phyloP scores from a whole-genome alignment of 2,329 filamentous ascomycete genomes.

The Arthrinium puccinioides region DNA sequence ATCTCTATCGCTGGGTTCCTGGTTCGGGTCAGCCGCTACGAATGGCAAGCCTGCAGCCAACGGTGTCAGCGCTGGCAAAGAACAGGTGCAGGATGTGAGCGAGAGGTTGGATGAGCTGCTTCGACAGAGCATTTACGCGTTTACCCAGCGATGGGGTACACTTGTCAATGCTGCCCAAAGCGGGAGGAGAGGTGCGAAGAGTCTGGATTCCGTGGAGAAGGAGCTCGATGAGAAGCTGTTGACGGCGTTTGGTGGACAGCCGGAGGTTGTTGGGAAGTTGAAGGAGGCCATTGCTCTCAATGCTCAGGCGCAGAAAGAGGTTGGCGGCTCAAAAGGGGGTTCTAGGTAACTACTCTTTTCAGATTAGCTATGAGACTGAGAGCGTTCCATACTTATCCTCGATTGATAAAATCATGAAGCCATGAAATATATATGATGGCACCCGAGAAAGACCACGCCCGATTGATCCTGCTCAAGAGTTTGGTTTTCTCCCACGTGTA shows the following conservation, averaged over 20 bases:
- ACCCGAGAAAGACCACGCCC: too few relatives aligned
- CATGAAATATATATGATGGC: too few relatives aligned
- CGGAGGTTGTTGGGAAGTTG: slow-evolving; percentile 51
- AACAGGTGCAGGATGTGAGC: slow-evolving; percentile 45
- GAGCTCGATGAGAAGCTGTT: slow-evolving; percentile 51
- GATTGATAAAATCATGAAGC: too few relatives aligned
- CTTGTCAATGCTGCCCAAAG: slow-evolving; percentile 41
- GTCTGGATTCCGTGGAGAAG: slow-evolving; percentile 43
- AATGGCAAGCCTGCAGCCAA: slow-evolving; percentile 10
- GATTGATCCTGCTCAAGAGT: too few relatives aligned
- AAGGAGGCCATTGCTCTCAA: slow-evolving; percentile 55
- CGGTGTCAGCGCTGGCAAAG: slow-evolving; percentile 8
- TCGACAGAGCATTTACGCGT: slow-evolving; percentile 54
- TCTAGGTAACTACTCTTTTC: neutral
- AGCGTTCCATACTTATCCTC: too few relatives aligned
- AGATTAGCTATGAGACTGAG: too few relatives aligned
- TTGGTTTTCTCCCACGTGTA: too few relatives aligned
- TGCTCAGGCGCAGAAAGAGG: slow-evolving; percentile 43
- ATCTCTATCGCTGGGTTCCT: slow-evolving; percentile 32
- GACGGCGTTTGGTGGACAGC: slow-evolving; percentile 51
- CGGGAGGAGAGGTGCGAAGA: slow-evolving; percentile 40
- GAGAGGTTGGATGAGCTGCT: slow-evolving; percentile 59
- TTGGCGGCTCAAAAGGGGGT: slow-evolving; percentile 10
- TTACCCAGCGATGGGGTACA: slow-evolving; percentile 53
- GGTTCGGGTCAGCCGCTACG: slow-evolving; percentile 15